A percentile compares a stretch with the other conserved stretches of the same genome.
phyloP scores from a whole-genome alignment of 169 alveolate genomes.

The Eimeria falciformis region DNA sequence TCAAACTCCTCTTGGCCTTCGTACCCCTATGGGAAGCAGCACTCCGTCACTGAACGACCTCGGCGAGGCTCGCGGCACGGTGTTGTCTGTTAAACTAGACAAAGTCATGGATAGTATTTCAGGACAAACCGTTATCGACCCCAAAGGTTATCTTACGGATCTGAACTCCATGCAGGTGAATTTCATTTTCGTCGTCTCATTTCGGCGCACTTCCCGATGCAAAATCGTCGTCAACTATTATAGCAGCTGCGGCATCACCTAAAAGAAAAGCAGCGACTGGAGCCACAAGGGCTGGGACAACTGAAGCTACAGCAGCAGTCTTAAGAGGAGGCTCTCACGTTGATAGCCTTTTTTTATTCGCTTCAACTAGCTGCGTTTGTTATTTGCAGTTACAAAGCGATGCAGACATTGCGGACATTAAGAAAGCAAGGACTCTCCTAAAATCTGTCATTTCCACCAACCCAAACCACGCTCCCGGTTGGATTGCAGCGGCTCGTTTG shows the following conservation, averaged over 20 bases:
- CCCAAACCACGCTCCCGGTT: slow-evolving; percentile 97
- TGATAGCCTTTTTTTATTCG: not conserved
- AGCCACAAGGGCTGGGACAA: too few relatives aligned
- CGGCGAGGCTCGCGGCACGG: slow-evolving; percentile 96
- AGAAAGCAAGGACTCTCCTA: slow-evolving; percentile 91
- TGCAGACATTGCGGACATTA: slow-evolving; percentile 96
- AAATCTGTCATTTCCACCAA: slow-evolving; percentile 90
- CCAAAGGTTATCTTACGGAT: slow-evolving; percentile 96
- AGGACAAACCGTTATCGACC: slow-evolving; percentile 97
- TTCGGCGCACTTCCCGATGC: too few relatives aligned
- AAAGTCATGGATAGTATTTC: slow-evolving; percentile 94
- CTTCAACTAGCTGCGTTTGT: not conserved
- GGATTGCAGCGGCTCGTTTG: slow-evolving; percentile 99
- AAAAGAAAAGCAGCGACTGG: too few relatives aligned
- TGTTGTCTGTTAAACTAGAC: slow-evolving; percentile 94
- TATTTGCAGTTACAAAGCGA: slow-evolving; percentile 85
- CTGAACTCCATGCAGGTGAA: slow-evolving; percentile 90
- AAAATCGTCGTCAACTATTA: too few relatives aligned
- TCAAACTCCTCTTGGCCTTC: slow-evolving; percentile 86
- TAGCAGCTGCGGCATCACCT: too few relatives aligned
- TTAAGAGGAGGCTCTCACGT: too few relatives aligned
- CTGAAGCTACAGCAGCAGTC: too few relatives aligned
- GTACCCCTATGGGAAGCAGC: slow-evolving; percentile 86
- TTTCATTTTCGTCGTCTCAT: too few relatives aligned
- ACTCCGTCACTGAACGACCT: slow-evolving; percentile 85